These are phyloP conservation scores for Cyclotella sp. DNA, from an alignment of 108 stramenopile genomes.

Conservation along the genomic window DNA sequence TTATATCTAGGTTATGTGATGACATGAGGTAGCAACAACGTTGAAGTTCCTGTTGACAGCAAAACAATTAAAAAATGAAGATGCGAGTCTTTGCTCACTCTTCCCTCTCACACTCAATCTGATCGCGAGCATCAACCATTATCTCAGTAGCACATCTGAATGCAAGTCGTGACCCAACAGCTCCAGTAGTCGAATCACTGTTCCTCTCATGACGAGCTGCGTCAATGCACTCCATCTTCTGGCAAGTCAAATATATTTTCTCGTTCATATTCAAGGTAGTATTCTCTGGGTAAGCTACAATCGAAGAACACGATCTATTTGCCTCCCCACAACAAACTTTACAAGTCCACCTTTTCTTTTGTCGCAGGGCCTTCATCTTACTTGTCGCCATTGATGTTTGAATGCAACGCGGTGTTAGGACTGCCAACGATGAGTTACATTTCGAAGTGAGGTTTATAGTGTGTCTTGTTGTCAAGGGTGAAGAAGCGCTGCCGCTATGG, in stretches of 20 bases:
- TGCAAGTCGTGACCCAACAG: not conserved
- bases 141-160: constrained; percentile 9
- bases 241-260: not conserved
- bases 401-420: not conserved
- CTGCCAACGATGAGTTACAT: not conserved
- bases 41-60: not conserved
- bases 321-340: not conserved
- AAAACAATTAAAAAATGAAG: not conserved
- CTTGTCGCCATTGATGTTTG: not conserved
- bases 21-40: not conserved
- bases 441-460: not conserved
- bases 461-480: not conserved
- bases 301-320: not conserved
- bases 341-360: not conserved
- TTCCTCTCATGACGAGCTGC: constrained; percentile 2
- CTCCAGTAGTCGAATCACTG: not conserved
- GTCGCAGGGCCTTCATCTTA: not conserved
- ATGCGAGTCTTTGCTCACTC: too few relatives aligned
- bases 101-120: not conserved
- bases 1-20: too few relatives aligned
- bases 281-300: not conserved
- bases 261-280: not conserved
- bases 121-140: constrained; percentile 10
- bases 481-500: not conserved
- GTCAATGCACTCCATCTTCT: not conserved